Evolutionary conservation across 148 eudicot genomes (phyloP), one percentile per base, ranked within the genome.

Genomic region (Euryodendron excelsum): DNA sequence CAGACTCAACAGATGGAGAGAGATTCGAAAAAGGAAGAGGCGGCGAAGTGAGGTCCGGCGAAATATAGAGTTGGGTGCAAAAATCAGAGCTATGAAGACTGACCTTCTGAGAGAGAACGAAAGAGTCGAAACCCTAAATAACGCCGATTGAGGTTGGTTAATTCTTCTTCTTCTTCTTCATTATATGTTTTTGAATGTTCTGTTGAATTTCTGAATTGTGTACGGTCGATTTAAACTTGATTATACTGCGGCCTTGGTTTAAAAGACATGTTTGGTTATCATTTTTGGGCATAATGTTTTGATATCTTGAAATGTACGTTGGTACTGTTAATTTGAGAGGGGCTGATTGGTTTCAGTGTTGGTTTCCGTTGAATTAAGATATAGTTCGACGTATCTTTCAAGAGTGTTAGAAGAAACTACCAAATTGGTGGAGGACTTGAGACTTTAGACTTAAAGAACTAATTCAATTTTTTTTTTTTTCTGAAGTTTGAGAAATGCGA

Each of bases 101-200:
- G 37, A 48, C 55, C 6, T 70, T 69, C 25, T 45, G 74, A 36
- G 25, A 30, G 8, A 36, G n/a, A 15, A 45, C 30, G 34, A 52
- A 69, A 8, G 23, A 17, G n/a, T 15, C 31, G 74, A 47, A 71
- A 48, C 74, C 74, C 74, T 71, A 71, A 2, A 50, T 41, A 20
- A 30, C 59, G 60, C 36, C 6, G 25, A 48, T 30, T 47, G 58
- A 15, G 39, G n/a, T 71, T 52, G 23, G 58, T 71, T 50, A 18
- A 21, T 50, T 7, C 37, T 48, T 71, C 39, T 71, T 44, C 36
- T 44, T 66, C 71, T 21, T 69, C 30, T 13, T 68, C 18, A 4
- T 69, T 1, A 25, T 69, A 28, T 17, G 30, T 44, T 69, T 37
- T 36, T 7, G 27, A 36, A 66, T 23, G 50, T 69, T 25, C 21